Evolutionary conservation across 129 eudicot species (phyloP).

Genomic region (Pittosporum tobira): DNA sequence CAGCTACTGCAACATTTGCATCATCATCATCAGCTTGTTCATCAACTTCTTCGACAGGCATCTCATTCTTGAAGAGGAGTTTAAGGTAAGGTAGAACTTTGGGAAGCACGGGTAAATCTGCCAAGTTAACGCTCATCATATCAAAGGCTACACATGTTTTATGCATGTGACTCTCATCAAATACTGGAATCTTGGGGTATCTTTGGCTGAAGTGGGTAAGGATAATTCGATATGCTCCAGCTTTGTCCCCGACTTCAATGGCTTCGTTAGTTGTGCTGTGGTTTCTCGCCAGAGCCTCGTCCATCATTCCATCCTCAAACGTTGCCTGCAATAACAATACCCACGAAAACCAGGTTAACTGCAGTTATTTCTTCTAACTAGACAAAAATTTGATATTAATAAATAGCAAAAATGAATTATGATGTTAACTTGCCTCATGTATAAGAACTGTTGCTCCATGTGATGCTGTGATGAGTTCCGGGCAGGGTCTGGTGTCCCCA

Average conservation of each 20-base stretch:
- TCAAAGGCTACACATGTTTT: conserved; percentile 88
- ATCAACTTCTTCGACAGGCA: conserved; percentile 53
- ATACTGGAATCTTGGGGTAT: conserved; percentile 83
- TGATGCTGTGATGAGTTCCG: conserved; percentile 64
- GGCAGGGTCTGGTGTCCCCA: conserved; percentile 90
- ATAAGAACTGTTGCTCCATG: conserved; percentile 82
- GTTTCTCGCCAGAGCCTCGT: conserved; percentile 80
- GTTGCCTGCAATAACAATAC: conserved; percentile 54
- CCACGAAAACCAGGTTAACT: background rate
- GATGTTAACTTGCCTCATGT: conserved; percentile 64
- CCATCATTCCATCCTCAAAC: conserved; percentile 78
- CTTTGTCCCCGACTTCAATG: conserved; percentile 59
- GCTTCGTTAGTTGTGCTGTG: conserved; percentile 88
- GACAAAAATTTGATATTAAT: too few relatives aligned
- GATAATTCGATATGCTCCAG: conserved; percentile 68
- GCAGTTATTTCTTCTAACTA: too few relatives aligned
- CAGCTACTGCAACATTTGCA: conserved; percentile 25
- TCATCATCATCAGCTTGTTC: conserved; percentile 35
- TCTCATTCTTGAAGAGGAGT: conserved; percentile 59
- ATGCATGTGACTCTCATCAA: conserved; percentile 61
- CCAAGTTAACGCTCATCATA: conserved; percentile 90
- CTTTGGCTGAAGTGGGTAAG: conserved; percentile 97
- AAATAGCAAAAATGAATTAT: too few relatives aligned
- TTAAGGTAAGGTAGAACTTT: conserved; percentile 70
- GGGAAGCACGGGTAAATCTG: conserved; percentile 73